Base-by-base conservation (phyloP, 805 yeast species). In the Saturnispora mendoncae region DNA sequence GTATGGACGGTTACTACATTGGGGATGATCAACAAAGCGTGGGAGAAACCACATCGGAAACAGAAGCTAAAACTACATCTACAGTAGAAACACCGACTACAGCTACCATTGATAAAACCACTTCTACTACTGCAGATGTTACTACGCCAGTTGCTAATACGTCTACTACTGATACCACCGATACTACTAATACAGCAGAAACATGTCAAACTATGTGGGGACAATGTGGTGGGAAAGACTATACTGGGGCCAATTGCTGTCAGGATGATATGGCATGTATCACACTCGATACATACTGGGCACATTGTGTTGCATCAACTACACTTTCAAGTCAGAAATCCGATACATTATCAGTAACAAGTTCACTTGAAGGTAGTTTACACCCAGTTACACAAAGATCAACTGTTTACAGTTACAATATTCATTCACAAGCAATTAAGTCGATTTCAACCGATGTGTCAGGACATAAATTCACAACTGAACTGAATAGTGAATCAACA, bases 181-280 rank as follows among this genome's bases (percentile, higher is more conserved):
- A 39, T n/a, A 33, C 34, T 10, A 10, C 41, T 5, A n/a, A 40
- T 13, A 23, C 43, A 10, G 32, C 42, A 3, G 46, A 48, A 13
- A 36, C 48, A 5, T 56, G 61, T 42, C 57, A 52, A 14, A 39
- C 54, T 9, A 58, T 49, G 1, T 57, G 53, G 45, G 59, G 44
- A 12, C 62, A 57, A 42, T 57, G 62, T 45, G 62, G 62, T 29
- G 62, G 62, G 18, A 34, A 33, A 2, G 59, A 45, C 31, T 57
- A 43, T 34, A 33, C 47, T 2, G 62, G 62, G 13, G 53, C 38
- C 6, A 48, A 52, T 4, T 56, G 61, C 40, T 57, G 62, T 34
- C 55, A 52, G 37, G 35, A 25, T 4, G 56, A 54, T 10, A 38
- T 47, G 25, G 33, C 44, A 15, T 57, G 62, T 46, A 51, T 47